phyloP scores from a whole-genome alignment of 345 rosid genomes.

The Chamaenerion angustifolium region DNA sequence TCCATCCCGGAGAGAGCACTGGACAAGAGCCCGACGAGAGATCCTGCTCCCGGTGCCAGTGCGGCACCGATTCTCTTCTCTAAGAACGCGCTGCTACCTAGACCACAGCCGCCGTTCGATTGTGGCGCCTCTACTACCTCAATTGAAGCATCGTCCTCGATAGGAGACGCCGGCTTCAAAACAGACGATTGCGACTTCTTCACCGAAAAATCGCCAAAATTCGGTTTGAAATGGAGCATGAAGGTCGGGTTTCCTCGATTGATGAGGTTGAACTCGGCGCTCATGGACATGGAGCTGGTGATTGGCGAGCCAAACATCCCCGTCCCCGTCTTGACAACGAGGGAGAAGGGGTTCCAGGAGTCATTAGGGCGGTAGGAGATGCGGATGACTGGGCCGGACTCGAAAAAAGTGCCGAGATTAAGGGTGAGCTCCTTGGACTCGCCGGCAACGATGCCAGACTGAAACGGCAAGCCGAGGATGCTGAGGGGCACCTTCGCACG shows the following conservation, averaged over 20 bases:
- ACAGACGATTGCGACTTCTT: conserved; percentile 67
- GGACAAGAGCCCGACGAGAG: conserved; percentile 25
- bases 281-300: conserved; percentile 69
- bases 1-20: conserved; percentile 47
- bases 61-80: conserved; percentile 21
- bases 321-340: conserved; percentile 67
- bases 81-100: conserved; percentile 14
- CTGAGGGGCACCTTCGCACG: conserved; percentile 75
- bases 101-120: conserved; percentile 13
- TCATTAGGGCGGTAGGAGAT: conserved; percentile 91
- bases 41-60: conserved; percentile 6
- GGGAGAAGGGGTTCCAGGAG: conserved; percentile 71
- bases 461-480: conserved; percentile 74
- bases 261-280: conserved; percentile 73
- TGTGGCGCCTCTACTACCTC: conserved; percentile 49
- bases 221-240: conserved; percentile 87
- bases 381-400: conserved; percentile 72
- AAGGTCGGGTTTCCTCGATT: conserved; percentile 61
- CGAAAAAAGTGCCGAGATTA: conserved; percentile 67
- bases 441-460: conserved; percentile 82
- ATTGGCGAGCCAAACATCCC: conserved; percentile 75
- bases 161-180: conserved; percentile 12
- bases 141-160: conserved; percentile 41
- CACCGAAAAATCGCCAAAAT: conserved; percentile 72
- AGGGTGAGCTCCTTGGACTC: conserved; percentile 72